Evolutionary conservation across 2,329 filamentous ascomycete species (phyloP).

Genomic region (Ceratocystis alfenasii): DNA sequence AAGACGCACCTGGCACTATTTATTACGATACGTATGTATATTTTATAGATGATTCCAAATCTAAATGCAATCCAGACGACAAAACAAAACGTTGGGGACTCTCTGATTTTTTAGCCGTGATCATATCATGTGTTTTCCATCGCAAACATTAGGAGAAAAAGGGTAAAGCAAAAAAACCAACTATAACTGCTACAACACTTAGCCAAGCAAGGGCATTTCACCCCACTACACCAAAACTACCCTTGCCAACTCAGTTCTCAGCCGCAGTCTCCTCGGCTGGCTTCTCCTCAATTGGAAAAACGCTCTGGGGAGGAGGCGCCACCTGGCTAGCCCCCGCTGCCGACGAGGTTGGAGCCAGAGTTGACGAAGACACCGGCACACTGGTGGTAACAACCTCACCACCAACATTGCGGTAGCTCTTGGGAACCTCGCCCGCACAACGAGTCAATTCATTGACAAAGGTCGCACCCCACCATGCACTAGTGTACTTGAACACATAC

Average conservation of each 20-base stretch:
- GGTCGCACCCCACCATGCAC: constrained; percentile 89
- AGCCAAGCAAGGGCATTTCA: background rate
- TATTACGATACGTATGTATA: background rate
- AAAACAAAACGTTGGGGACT: background rate
- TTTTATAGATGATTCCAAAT: background rate
- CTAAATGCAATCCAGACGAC: background rate
- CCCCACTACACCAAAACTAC: background rate
- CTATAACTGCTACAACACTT: background rate
- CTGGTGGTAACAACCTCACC: constrained; percentile 26
- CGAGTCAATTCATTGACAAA: constrained; percentile 75
- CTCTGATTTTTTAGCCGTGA: constrained; percentile 6
- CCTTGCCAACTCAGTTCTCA: background rate
- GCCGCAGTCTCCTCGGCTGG: constrained; percentile 11
- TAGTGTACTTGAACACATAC: constrained; percentile 96
- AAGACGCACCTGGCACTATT: background rate
- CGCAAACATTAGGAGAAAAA: background rate
- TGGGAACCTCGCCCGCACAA: constrained; percentile 34
- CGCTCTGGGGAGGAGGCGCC: background rate
- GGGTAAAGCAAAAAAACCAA: constrained; percentile 1
- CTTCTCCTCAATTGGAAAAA: constrained; percentile 20
- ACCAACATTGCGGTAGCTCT: constrained; percentile 34
- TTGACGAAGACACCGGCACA: constrained; percentile 19
- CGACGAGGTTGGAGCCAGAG: constrained; percentile 1
- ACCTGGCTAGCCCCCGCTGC: background rate
- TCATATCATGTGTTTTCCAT: background rate